Percentiles rank a stretch among this genome's conserved stretches.
These are phyloP conservation scores for Saururus chinensis DNA, from an alignment of 164 flowering plant genomes.

Conservation along the genomic window DNA sequence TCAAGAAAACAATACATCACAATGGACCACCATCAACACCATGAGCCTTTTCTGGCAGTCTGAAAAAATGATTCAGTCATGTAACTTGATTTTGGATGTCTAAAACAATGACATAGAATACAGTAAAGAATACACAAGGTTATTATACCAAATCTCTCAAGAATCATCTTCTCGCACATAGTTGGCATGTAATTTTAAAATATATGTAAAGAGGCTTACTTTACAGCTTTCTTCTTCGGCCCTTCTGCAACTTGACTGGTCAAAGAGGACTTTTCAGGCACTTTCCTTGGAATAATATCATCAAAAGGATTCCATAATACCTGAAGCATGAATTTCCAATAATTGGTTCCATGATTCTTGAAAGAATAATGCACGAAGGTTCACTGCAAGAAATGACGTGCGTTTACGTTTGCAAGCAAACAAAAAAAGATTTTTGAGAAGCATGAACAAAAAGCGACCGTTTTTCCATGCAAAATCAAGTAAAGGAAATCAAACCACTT, in stretches of 20 bases:
- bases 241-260: slow-evolving; percentile 31
- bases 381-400: background rate
- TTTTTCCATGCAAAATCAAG: too few species aligned
- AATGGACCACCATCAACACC: too few species aligned
- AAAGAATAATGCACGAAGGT: background rate
- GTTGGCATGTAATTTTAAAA: background rate
- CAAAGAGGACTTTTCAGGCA: slow-evolving; percentile 24
- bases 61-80: too few species aligned
- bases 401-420: background rate
- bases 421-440: background rate
- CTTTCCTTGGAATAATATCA: slow-evolving; percentile 73
- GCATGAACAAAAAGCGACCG: background rate
- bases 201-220: slow-evolving; percentile 36
- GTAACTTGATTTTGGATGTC: too few species aligned
- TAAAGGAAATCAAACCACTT: too few species aligned
- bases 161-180: too few species aligned
- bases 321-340: slow-evolving; percentile 23
- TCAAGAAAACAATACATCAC: too few species aligned
- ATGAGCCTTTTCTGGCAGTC: too few species aligned
- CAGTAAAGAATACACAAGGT: too few species aligned
- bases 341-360: slow-evolving; percentile 1
- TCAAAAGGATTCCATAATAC: slow-evolving; percentile 98
- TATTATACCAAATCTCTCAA: too few species aligned
- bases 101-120: too few species aligned
- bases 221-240: slow-evolving; percentile 63